phyloP scores from a whole-genome alignment of 1,284 basidiomycete species.

The Boletus mariae region DNA sequence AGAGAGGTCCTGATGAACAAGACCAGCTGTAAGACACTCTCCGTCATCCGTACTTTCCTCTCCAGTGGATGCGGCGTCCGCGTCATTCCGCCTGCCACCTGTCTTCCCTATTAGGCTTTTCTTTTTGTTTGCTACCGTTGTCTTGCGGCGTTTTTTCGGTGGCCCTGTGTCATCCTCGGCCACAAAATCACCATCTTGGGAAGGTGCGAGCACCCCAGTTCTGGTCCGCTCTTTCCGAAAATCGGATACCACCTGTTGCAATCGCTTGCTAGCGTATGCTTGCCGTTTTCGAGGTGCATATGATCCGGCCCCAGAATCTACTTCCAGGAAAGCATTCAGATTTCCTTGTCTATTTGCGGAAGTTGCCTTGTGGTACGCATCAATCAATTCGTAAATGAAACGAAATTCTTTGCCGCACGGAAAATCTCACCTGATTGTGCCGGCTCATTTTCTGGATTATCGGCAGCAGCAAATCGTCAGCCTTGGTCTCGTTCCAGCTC shows the following conservation, averaged over 20 bases:
- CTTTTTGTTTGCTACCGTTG: constrained; percentile 18
- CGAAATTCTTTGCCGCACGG: background rate
- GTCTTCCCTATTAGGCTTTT: constrained; percentile 10
- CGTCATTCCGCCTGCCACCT: constrained; percentile 9
- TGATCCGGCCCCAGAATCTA: constrained; percentile 60
- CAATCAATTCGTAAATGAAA: background rate
- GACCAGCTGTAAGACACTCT: constrained; percentile 5
- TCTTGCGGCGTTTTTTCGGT: constrained; percentile 29
- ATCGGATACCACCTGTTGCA: constrained; percentile 87
- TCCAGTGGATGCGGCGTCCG: background rate
- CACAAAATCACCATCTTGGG: constrained; percentile 20
- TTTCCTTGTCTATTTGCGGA: constrained; percentile 75
- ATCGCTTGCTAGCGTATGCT: constrained; percentile 79
- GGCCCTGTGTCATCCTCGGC: constrained; percentile 23
- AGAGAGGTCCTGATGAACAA: constrained; percentile 21
- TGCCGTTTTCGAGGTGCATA: constrained; percentile 76
- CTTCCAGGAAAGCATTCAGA: constrained; percentile 57
- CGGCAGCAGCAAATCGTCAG: constrained; percentile 89
- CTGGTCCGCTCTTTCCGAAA: constrained; percentile 57
- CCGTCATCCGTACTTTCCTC: constrained; percentile 29
- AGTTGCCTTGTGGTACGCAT: constrained; percentile 41
- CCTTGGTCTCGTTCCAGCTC: constrained; percentile 83
- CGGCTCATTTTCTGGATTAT: constrained; percentile 90
- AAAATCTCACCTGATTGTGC: constrained; percentile 58
- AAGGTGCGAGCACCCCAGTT: constrained; percentile 3